A percentile compares a stretch with the other conserved stretches of the same genome.
phyloP scores from a whole-genome alignment of 2,329 filamentous ascomycete species.

The Arthrobotrys pseudoclavata region DNA sequence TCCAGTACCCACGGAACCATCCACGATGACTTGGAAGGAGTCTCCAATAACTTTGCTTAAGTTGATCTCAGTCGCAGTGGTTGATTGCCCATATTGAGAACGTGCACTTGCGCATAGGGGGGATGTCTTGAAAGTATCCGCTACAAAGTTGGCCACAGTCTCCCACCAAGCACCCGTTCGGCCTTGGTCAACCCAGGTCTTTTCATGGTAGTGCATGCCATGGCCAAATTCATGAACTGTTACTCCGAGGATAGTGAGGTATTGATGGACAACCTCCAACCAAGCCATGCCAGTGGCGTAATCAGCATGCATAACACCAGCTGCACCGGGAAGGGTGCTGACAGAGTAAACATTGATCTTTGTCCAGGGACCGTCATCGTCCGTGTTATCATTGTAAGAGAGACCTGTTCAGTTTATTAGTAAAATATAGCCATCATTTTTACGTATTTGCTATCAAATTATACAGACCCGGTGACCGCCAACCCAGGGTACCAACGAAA shows the following conservation, averaged over 20 bases:
- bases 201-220: constrained; percentile 67
- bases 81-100: constrained; percentile 65
- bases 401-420: constrained; percentile 63
- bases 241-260: constrained; percentile 66
- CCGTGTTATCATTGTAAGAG: constrained; percentile 61
- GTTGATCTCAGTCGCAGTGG: constrained; percentile 67
- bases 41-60: constrained; percentile 69
- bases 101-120: constrained; percentile 67
- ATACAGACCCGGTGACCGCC: constrained; percentile 66
- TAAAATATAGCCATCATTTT: constrained; percentile 12
- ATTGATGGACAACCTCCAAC: constrained; percentile 67
- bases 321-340: constrained; percentile 65
- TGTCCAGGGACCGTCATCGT: constrained; percentile 66
- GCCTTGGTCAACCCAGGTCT: constrained; percentile 66
- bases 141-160: constrained; percentile 70
- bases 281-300: constrained; percentile 66
- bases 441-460: constrained; percentile 64
- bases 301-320: constrained; percentile 68
- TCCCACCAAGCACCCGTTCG: constrained; percentile 71
- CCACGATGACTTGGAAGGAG: constrained; percentile 69
- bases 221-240: constrained; percentile 71
- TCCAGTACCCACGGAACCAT: constrained; percentile 67
- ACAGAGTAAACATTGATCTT: constrained; percentile 70
- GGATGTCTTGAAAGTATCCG: constrained; percentile 69
- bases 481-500: constrained; percentile 66